Conservation (phyloP, 495 filamentous ascomycete genomes). For the Neurospora intermedia region DNA sequence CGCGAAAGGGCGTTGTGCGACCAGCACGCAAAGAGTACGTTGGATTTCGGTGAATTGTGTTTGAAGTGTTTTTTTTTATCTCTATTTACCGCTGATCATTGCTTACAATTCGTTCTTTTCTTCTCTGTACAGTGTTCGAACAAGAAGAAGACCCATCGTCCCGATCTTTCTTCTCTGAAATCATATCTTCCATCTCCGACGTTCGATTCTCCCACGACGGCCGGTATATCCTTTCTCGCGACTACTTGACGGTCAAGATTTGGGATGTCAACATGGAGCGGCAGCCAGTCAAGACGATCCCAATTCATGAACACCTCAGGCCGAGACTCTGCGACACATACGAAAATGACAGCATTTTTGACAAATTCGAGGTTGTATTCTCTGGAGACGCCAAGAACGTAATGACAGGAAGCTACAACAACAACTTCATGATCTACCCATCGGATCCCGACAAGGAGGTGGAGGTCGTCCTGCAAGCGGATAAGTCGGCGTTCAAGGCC, state of each 20-base stretch:
- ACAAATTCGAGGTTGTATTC: constrained; percentile 99
- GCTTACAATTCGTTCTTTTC: constrained; percentile 7
- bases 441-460: constrained; percentile 92
- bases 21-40: constrained; percentile 84
- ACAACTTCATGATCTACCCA: constrained; percentile 99
- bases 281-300: constrained; percentile 94
- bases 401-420: constrained; percentile 99
- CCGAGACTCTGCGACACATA: constrained; percentile 96
- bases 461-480: constrained; percentile 92
- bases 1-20: constrained; percentile 91
- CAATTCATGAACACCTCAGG: constrained; percentile 93
- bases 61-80: not conserved
- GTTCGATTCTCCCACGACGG: constrained; percentile 95
- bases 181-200: constrained; percentile 98
- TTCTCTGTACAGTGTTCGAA: constrained; percentile 65
- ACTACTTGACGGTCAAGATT: constrained; percentile 98
- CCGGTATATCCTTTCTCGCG: constrained; percentile 91
- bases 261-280: constrained; percentile 99
- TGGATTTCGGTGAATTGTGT: not conserved
- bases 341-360: constrained; percentile 98
- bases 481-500: constrained; percentile 98
- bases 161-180: constrained; percentile 99
- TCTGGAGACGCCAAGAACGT: constrained; percentile 97
- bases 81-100: not conserved
- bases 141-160: constrained; percentile 98